Base-by-base conservation (phyloP, 148 eudicot genomes). In the Spergularia bocconei region DNA sequence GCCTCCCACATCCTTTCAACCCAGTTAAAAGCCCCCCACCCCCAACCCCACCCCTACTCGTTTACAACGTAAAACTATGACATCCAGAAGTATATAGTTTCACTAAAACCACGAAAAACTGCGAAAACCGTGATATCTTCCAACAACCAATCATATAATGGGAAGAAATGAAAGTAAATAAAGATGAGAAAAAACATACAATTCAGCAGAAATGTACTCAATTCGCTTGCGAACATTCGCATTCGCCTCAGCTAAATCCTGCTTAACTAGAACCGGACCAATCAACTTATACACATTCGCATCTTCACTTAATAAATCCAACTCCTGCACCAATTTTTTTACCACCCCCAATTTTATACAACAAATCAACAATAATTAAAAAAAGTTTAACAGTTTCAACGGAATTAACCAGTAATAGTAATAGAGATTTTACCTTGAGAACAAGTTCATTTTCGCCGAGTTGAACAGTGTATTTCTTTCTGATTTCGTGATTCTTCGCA, bases 391-490 rank as follows among this genome's bases (percentile, higher is more conserved):
- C 25, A 70, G 2, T 63, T 25, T 20, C 11, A 44, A 19, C 63
- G 19, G 25, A 11, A 63, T 2, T 76, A 19, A 72, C 52, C 11
- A 66, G n/a, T 29, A 12, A 2, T 14, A 0, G 36, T 4, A 48
- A 6, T 9, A 51, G 4, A 25, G 21, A 29, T 13, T 7, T 21
- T 57, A 90, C 98, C 92, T 94, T 94, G 73, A 95, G 97, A 15
- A 94, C 98, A 47, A 94, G 97, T 88, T 92, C 98, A 62, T 94
- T 94, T 80, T 94, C 98, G 54, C 98, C 98, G 3, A 94, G 97
- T 78, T 95, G 98, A 51, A 95, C 87, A 15, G 98, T 95, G 81
- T 95, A 95, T 71, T 91, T 95, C 85, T 90, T 95, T 63, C 96
- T 87, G 52, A 92, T 90, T 84, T 95, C 97, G 56, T 95, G 98